Percentiles rank a stretch among this genome's conserved stretches.
Evolutionary conservation across 352 stramenopile genomes (phyloP).

Genomic region (Phytophthora syringae): DNA sequence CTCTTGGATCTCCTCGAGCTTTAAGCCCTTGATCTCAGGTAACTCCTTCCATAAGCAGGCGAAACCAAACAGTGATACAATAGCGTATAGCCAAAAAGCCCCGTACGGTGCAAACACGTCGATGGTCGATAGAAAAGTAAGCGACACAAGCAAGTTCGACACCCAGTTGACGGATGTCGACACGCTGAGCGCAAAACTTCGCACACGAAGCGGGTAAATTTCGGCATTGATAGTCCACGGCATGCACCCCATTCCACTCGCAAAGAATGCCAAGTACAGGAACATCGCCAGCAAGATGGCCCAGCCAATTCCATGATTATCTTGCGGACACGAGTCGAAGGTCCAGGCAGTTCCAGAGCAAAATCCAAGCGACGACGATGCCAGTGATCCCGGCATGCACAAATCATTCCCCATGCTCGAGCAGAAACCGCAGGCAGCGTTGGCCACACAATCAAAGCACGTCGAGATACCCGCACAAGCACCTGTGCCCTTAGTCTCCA

Average conservation of each 20-base stretch:
- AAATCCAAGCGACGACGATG: slow-evolving; percentile 16
- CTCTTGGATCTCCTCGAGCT: slow-evolving; percentile 92
- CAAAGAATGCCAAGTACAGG: slow-evolving; percentile 79
- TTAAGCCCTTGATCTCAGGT: slow-evolving; percentile 94
- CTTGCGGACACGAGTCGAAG: slow-evolving; percentile 56
- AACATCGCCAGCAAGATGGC: slow-evolving; percentile 73
- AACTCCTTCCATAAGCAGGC: slow-evolving; percentile 82
- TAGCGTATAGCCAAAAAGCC: slow-evolving; percentile 93
- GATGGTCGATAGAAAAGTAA: slow-evolving; percentile 94
- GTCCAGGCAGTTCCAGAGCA: slow-evolving; percentile 43
- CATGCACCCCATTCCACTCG: slow-evolving; percentile 85
- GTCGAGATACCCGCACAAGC: slow-evolving; percentile 43
- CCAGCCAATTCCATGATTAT: slow-evolving; percentile 46
- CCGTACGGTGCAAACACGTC: slow-evolving; percentile 57
- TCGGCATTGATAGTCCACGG: slow-evolving; percentile 96
- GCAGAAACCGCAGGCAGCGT: slow-evolving; percentile 48
- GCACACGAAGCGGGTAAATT: slow-evolving; percentile 92
- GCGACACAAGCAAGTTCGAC: slow-evolving; percentile 92
- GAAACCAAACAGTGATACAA: slow-evolving; percentile 73
- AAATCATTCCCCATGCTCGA: slow-evolving; percentile 17
- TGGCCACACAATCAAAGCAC: slow-evolving; percentile 74
- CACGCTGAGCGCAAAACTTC: slow-evolving; percentile 86
- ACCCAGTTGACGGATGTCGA: slow-evolving; percentile 94
- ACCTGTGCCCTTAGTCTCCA: slow-evolving; percentile 19
- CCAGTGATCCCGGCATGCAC: slow-evolving; percentile 37